These are phyloP conservation scores for Picea glauca DNA, from an alignment of 75 land plant genomes.

Conservation along the genomic window DNA sequence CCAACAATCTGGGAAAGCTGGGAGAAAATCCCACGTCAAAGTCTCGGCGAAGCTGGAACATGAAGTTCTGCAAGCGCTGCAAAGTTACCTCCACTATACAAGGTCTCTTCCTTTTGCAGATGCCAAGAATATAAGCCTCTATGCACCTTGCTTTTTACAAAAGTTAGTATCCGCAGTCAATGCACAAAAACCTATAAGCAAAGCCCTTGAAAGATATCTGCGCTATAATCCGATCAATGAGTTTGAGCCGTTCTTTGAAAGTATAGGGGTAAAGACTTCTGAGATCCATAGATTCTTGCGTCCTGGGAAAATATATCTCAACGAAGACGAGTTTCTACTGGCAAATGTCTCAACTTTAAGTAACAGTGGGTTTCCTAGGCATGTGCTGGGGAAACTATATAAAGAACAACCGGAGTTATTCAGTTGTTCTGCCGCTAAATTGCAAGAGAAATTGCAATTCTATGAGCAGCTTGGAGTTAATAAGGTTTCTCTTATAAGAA, in stretches of 20 bases:
- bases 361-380: slow-evolving; percentile 42
- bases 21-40: not conserved
- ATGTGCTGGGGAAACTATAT: slow-evolving; percentile 47
- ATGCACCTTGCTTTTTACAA: slow-evolving; percentile 32
- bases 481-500: slow-evolving; percentile 15
- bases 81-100: slow-evolving; percentile 39
- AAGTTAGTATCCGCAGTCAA: slow-evolving; percentile 29
- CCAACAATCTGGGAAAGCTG: not conserved
- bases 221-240: slow-evolving; percentile 56
- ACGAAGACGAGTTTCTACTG: slow-evolving; percentile 37
- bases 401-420: slow-evolving; percentile 35
- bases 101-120: slow-evolving; percentile 26
- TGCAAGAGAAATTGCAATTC: slow-evolving; percentile 27
- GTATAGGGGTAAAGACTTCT: slow-evolving; percentile 46
- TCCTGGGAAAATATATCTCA: slow-evolving; percentile 26
- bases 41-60: not conserved
- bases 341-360: slow-evolving; percentile 40
- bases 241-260: slow-evolving; percentile 72
- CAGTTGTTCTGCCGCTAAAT: slow-evolving; percentile 27
- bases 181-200: not conserved
- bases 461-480: slow-evolving; percentile 38
- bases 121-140: slow-evolving; percentile 40
- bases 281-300: slow-evolving; percentile 36
- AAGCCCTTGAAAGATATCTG: slow-evolving; percentile 23
- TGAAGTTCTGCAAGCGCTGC: slow-evolving; percentile 31